Base-by-base conservation (phyloP, 352 stramenopile species). In the Pythium utonaiense region DNA sequence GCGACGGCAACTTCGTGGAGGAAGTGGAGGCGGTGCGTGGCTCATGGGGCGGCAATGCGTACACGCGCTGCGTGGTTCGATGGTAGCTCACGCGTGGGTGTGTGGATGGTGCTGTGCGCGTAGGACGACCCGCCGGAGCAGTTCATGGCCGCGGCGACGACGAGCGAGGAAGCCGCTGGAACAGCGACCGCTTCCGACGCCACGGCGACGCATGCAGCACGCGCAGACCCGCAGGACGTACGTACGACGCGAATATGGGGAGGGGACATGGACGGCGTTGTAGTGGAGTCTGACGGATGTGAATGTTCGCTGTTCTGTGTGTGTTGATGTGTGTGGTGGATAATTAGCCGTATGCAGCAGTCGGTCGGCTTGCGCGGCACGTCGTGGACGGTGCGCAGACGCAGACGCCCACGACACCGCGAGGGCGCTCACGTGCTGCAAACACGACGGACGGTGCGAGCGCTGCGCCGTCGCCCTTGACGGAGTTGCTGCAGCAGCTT, bases 1-100 rank as follows among this genome's bases (percentile, higher is more conserved):
- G 86, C 70, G 71, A 73, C 31, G 74, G 86, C 34, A 91, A 91
- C 71, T 95, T 95, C 66, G 86, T 95, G 42, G 86, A 95, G 62
- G 80, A 93, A 64, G 73, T 95, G 52, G 83, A 95, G 59, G 70
- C 76, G 58, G 86, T 89, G 33, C 31, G 61, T 31, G 31, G 19
- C 17, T 21, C 41, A 25, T 51, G 22, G 24, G 34, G 31, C 34
- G 19, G n/a, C n/a, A n/a, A n/a, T n/a, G n/a, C n/a, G n/a, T n/a
- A n/a, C n/a, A n/a, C n/a, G n/a, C n/a, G n/a, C n/a, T n/a, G n/a
- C n/a, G n/a, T n/a, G n/a, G n/a, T 19, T 25, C 19, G 12, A 9
- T 24, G 33, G 42, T 54, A 3, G n/a, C n/a, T n/a, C n/a, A n/a
- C n/a, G n/a, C n/a, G n/a, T n/a, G n/a, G n/a, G n/a, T n/a, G n/a